phyloP scores from a whole-genome alignment of 2,329 filamentous ascomycete genomes.

The Claviceps purpurea region DNA sequence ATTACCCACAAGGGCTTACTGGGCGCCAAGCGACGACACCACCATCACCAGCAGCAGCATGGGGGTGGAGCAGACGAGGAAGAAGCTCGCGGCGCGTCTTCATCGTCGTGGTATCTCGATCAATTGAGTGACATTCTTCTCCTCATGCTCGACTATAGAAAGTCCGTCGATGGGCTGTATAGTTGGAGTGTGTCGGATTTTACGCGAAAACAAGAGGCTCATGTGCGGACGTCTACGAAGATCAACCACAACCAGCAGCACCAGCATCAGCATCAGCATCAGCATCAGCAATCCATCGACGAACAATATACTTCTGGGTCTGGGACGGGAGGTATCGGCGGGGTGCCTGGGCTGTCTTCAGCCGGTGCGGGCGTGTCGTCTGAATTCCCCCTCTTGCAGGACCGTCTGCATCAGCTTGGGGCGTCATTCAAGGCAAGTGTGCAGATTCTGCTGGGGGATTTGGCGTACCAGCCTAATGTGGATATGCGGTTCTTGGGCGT shows the following conservation, averaged over 20 bases:
- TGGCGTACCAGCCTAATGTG: conserved; percentile 85
- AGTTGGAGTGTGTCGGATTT: conserved; percentile 92
- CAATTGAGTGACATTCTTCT: conserved; percentile 89
- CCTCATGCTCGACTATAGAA: conserved; percentile 86
- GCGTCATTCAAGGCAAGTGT: conserved; percentile 65
- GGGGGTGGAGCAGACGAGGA: conserved; percentile 37
- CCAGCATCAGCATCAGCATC: too few species aligned
- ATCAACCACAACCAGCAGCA: conserved; percentile 7
- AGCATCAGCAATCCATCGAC: conserved; percentile 4
- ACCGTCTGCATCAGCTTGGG: conserved; percentile 58
- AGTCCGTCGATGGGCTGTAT: conserved; percentile 87
- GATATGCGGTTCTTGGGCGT: conserved; percentile 94
- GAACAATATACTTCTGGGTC: conserved; percentile 14
- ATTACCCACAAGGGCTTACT: conserved; percentile 95
- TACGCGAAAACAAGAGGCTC: conserved; percentile 74
- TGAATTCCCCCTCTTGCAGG: conserved; percentile 60
- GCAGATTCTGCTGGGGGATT: conserved; percentile 72
- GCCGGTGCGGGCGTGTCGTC: conserved; percentile 35
- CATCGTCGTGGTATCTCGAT: conserved; percentile 62
- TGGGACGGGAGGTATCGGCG: conserved; percentile 19
- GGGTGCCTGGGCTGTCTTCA: neutral
- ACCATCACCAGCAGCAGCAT: conserved; percentile 19
- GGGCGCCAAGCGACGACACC: conserved; percentile 45
- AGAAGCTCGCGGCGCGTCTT: conserved; percentile 25
- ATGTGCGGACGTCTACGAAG: conserved; percentile 55